phyloP scores from a whole-genome alignment of 345 rosid genomes.

The Cochlearia excelsa region DNA sequence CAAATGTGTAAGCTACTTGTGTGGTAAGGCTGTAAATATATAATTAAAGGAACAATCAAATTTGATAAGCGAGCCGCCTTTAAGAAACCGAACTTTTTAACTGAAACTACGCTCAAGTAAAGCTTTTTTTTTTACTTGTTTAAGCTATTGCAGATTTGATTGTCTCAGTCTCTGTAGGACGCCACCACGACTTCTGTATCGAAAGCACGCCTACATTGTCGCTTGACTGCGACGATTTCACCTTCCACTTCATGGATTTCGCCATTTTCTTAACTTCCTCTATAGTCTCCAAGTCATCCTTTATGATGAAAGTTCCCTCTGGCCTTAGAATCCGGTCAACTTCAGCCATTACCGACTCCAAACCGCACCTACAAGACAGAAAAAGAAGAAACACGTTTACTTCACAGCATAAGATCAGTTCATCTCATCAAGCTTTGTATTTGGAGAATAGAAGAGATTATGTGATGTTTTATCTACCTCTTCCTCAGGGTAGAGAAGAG shows the following conservation, averaged over 20 bases:
- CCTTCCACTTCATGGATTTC: constrained; percentile 67
- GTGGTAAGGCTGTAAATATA: too few species aligned
- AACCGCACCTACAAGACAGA: constrained; percentile 49
- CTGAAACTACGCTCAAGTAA: too few species aligned
- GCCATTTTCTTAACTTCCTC: constrained; percentile 57
- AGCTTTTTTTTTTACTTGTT: too few species aligned
- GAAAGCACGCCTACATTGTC: constrained; percentile 63
- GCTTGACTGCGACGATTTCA: constrained; percentile 53
- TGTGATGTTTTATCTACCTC: constrained; percentile 43
- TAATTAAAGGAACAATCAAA: too few species aligned
- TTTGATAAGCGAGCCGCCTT: too few species aligned
- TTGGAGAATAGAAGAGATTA: too few species aligned
- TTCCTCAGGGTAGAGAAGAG: constrained; percentile 48
- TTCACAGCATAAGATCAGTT: too few species aligned
- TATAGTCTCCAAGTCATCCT: constrained; percentile 61
- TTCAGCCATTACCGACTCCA: constrained; percentile 67
- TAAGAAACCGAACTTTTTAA: too few species aligned
- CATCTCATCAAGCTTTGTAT: too few species aligned
- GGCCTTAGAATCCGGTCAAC: constrained; percentile 86
- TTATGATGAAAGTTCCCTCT: constrained; percentile 65
- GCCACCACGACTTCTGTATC: constrained; percentile 68
- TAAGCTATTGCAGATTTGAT: constrained; percentile 44
- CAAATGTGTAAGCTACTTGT: too few species aligned
- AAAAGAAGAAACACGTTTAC: too few species aligned
- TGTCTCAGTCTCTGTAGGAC: constrained; percentile 54